Conservation (phyloP, 192 early-diverging fungal species). For the Backusella parvicylindrica region DNA sequence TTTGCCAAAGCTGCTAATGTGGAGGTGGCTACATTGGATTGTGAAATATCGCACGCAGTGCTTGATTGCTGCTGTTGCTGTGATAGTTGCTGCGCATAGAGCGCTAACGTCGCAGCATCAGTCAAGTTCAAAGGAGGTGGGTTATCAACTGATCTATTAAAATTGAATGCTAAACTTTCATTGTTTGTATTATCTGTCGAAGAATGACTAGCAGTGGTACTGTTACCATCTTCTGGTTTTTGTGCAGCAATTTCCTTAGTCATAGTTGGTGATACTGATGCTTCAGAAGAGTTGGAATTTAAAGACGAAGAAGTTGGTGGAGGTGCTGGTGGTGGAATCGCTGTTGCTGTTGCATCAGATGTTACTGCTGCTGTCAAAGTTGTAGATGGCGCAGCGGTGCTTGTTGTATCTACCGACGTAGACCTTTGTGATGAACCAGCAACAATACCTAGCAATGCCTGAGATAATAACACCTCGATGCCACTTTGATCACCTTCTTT, state of each 20-base stretch:
- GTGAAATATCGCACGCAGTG: background rate
- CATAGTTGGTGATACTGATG: background rate
- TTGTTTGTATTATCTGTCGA: background rate
- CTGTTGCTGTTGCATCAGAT: background rate
- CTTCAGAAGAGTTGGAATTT: background rate
- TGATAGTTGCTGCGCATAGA: slow-evolving; percentile 30
- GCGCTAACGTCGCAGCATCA: slow-evolving; percentile 25
- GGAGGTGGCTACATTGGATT: background rate
- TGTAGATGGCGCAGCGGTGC: background rate
- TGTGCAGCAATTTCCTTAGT: background rate
- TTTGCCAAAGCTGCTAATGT: background rate
- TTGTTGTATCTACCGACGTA: background rate
- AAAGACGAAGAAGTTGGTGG: background rate
- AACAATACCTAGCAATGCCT: slow-evolving; percentile 12
- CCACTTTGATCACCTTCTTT: slow-evolving; percentile 12
- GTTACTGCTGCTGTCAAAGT: background rate
- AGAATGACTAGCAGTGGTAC: background rate
- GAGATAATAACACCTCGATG: slow-evolving; percentile 13
- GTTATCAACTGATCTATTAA: background rate
- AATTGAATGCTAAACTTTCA: background rate
- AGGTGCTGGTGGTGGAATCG: background rate
- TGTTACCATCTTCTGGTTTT: background rate
- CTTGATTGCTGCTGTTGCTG: slow-evolving; percentile 2
- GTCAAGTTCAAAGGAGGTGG: slow-evolving; percentile 19
- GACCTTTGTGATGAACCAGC: background rate